These are phyloP conservation scores for Eleusine coracana DNA, from an alignment of 176 grass and related monocot genomes.

Conservation along the genomic window DNA sequence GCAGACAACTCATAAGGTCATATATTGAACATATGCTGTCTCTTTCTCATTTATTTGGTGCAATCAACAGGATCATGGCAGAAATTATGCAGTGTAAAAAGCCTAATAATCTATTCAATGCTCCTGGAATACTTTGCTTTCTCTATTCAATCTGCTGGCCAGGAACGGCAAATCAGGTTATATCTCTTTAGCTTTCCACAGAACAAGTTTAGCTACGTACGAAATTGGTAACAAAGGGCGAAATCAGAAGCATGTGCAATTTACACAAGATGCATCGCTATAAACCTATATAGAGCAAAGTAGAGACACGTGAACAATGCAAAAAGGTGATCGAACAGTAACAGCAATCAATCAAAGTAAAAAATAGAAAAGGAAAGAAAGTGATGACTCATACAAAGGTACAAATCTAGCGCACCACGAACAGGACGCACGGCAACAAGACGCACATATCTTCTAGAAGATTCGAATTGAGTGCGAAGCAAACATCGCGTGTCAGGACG, in stretches of 20 bases:
- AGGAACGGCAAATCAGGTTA: not conserved
- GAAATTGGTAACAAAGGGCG: not conserved
- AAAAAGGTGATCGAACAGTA: constrained; percentile 34
- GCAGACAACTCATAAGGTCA: not conserved
- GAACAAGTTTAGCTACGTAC: not conserved
- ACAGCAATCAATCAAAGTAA: constrained; percentile 36
- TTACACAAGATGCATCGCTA: not conserved
- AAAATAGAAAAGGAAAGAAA: not conserved
- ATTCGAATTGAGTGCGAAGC: not conserved
- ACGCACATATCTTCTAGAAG: constrained; percentile 31
- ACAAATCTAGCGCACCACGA: not conserved
- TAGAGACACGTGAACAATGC: constrained; percentile 18
- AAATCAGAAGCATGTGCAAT: not conserved
- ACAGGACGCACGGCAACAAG: not conserved
- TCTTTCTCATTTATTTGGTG: not conserved
- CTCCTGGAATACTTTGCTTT: not conserved
- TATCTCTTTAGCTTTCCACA: not conserved
- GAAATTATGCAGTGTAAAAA: not conserved
- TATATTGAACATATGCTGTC: not conserved
- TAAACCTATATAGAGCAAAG: not conserved
- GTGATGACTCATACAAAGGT: not conserved
- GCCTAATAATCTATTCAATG: not conserved
- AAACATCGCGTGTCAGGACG: not conserved
- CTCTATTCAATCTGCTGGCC: not conserved
- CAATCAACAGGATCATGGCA: not conserved